These are phyloP conservation scores for Botrytis hyacinthi DNA, from an alignment of 2,329 filamentous ascomycete species.

Conservation along the genomic window DNA sequence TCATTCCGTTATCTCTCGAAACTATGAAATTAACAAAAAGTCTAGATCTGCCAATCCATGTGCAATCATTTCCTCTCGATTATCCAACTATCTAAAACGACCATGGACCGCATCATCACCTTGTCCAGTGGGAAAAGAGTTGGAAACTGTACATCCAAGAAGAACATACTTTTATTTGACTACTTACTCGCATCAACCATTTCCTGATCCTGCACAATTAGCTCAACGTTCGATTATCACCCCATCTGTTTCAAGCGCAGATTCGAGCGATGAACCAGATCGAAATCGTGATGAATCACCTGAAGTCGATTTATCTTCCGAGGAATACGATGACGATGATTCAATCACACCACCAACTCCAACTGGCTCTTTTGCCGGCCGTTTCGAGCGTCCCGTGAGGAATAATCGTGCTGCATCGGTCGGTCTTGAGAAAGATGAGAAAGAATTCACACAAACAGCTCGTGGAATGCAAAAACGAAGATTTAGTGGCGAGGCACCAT, in stretches of 20 bases:
- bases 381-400: slow-evolving; percentile 48
- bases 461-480: slow-evolving; percentile 69
- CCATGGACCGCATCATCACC: slow-evolving; percentile 73
- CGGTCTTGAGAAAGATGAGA: slow-evolving; percentile 89
- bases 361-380: slow-evolving; percentile 59
- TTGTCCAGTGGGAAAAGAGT: slow-evolving; percentile 88
- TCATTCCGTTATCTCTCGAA: slow-evolving; percentile 26
- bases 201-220: slow-evolving; percentile 63
- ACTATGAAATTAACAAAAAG: slow-evolving; percentile 33
- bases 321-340: slow-evolving; percentile 76
- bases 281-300: slow-evolving; percentile 55
- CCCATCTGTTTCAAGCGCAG: slow-evolving; percentile 72
- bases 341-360: slow-evolving; percentile 61
- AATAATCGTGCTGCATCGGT: slow-evolving; percentile 76
- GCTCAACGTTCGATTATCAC: slow-evolving; percentile 67
- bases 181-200: slow-evolving; percentile 77
- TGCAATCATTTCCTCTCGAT: slow-evolving; percentile 89
- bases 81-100: slow-evolving; percentile 87
- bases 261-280: slow-evolving; percentile 70
- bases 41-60: slow-evolving; percentile 89
- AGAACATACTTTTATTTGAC: slow-evolving; percentile 97
- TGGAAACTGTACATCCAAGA: slow-evolving; percentile 87
- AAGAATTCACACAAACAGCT: slow-evolving; percentile 94
- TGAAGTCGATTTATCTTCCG: slow-evolving; percentile 85
- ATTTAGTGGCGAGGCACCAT: slow-evolving; percentile 49